These are phyloP conservation scores for Triticum dicoccoides DNA, from an alignment of 176 grass and related monocot species.

Conservation along the genomic window DNA sequence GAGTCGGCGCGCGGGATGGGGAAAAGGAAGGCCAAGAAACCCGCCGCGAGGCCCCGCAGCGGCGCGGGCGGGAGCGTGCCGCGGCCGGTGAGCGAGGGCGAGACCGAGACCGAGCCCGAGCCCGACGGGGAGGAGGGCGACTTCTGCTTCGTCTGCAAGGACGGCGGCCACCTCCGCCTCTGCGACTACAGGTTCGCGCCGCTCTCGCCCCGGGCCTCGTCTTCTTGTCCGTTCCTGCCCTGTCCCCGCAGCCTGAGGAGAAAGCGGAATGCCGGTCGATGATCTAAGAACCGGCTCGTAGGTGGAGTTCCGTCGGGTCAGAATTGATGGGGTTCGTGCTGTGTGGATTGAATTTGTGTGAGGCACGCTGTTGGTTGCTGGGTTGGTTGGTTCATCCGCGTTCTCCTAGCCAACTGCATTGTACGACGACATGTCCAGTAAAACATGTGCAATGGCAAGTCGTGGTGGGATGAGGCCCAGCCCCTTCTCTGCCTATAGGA, in stretches of 20 bases:
- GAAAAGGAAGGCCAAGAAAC: neutral
- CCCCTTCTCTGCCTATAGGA: neutral
- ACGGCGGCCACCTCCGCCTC: slow-evolving; percentile 42
- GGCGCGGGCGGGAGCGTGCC: neutral
- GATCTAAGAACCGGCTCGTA: neutral
- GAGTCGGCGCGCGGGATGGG: neutral
- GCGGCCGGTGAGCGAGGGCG: neutral
- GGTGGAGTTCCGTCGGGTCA: neutral
- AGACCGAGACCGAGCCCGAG: neutral
- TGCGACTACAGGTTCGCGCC: slow-evolving; percentile 45
- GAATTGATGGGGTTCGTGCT: no score
- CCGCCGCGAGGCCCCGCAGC: neutral
- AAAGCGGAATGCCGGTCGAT: neutral
- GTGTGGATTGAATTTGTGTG: no score
- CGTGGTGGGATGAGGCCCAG: neutral
- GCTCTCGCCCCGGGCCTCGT: neutral
- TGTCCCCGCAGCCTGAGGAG: neutral
- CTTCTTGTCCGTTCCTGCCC: neutral
- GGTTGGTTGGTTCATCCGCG: neutral
- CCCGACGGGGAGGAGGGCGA: slow-evolving; percentile 25
- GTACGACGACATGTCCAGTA: neutral
- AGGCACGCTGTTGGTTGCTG: no score
- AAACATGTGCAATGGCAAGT: neutral
- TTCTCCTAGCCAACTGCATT: neutral
- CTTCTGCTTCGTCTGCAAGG: slow-evolving; percentile 52